These are phyloP conservation scores for Aleurites moluccanus DNA, from an alignment of 441 rosid species.

Conservation along the genomic window DNA sequence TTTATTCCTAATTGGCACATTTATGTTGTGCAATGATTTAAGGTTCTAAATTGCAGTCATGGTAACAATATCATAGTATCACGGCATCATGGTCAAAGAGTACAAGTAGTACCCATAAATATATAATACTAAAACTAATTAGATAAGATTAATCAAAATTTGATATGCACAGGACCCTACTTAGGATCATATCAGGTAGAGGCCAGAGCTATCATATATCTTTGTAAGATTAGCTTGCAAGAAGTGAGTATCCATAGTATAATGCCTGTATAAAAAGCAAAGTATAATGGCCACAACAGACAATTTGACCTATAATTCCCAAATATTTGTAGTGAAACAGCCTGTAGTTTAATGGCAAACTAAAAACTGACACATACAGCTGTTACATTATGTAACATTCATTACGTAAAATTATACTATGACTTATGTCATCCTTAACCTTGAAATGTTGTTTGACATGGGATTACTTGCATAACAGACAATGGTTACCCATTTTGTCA, in stretches of 20 bases:
- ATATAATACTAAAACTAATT: no score
- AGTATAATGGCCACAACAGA: background rate
- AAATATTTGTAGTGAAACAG: background rate
- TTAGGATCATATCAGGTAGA: no score
- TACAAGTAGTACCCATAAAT: no score
- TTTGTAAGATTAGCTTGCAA: background rate
- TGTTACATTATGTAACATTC: no score
- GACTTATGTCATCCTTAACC: background rate
- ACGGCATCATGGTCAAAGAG: background rate
- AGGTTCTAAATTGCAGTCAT: background rate
- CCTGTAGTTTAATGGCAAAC: background rate
- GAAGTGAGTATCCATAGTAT: no score
- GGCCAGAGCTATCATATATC: background rate
- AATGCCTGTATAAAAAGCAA: no score
- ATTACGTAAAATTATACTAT: background rate
- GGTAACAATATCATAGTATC: background rate
- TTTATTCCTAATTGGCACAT: background rate
- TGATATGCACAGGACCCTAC: no score
- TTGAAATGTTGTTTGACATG: background rate
- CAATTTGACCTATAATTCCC: background rate
- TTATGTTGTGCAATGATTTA: background rate
- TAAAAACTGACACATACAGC: no score
- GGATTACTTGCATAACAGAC: background rate
- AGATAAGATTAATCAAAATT: no score
- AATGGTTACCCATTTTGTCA: background rate